Evolutionary conservation across 2,329 filamentous ascomycete genomes (phyloP).

Genomic region (Metarhizium album): DNA sequence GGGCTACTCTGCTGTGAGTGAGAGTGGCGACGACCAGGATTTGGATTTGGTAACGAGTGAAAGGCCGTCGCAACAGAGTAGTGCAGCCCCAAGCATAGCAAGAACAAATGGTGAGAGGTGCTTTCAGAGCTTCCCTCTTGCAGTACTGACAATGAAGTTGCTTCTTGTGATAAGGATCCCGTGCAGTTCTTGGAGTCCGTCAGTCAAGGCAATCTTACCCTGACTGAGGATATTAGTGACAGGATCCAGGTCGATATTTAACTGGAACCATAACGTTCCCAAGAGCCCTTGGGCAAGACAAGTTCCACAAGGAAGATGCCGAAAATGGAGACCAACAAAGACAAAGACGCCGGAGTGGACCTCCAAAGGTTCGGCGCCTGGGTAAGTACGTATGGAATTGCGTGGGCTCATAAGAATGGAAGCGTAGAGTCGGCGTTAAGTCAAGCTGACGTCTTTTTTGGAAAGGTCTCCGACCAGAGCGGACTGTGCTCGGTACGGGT

Average conservation of each 20-base stretch:
- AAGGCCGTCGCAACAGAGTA: conserved; percentile 1
- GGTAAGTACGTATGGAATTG: conserved; percentile 1
- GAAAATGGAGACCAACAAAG: conserved; percentile 3
- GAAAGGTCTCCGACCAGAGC: conserved; percentile 4
- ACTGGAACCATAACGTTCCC: conserved; percentile 2
- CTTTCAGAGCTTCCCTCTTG: background rate
- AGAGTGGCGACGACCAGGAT: conserved; percentile 9
- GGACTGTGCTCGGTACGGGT: conserved; percentile 1
- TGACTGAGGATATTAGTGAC: conserved; percentile 2
- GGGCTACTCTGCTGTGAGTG: conserved; percentile 1
- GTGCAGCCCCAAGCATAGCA: background rate
- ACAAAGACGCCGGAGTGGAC: conserved; percentile 5
- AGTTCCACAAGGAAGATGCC: conserved; percentile 9
- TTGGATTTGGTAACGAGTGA: conserved; percentile 2
- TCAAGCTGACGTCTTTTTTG: background rate
- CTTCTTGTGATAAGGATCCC: background rate
- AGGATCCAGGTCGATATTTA: conserved; percentile 11
- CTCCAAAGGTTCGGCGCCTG: conserved; percentile 3
- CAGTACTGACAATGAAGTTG: background rate
- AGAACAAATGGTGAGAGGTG: conserved; percentile 1
- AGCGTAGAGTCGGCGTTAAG: background rate
- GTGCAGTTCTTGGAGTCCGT: background rate
- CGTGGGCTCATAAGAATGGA: background rate
- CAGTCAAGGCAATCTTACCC: background rate
- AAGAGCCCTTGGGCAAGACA: conserved; percentile 1